A percentile compares a stretch with the other conserved stretches of the same genome.
These are phyloP conservation scores for Cadophora malorum DNA, from an alignment of 2,329 filamentous ascomycete genomes.

Conservation along the genomic window DNA sequence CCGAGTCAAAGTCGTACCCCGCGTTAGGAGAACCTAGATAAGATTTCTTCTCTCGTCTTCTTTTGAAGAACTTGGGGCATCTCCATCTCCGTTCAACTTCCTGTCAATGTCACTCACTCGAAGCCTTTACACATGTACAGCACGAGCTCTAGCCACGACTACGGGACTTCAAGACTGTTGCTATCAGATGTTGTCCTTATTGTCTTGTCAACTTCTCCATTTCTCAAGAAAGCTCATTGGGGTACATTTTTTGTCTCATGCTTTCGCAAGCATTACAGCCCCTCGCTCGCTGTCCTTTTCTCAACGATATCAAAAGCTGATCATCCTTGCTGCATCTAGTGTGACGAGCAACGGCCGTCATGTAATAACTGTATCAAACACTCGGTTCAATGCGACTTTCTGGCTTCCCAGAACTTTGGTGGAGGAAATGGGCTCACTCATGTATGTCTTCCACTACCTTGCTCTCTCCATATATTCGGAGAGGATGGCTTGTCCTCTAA, in stretches of 20 bases:
- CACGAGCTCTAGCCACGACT: not conserved
- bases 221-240: not conserved
- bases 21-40: not conserved
- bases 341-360: constrained; percentile 49
- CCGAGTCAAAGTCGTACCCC: not conserved
- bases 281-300: not conserved
- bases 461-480: too few species aligned
- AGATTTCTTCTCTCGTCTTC: not conserved
- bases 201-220: not conserved
- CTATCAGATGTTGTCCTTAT: not conserved
- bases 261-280: not conserved
- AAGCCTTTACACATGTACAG: not conserved
- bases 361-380: constrained; percentile 52
- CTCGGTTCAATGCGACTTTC: constrained; percentile 49
- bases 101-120: not conserved
- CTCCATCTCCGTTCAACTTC: not conserved
- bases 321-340: constrained; percentile 40
- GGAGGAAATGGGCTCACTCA: constrained; percentile 20
- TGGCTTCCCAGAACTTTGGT: constrained; percentile 31
- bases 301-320: not conserved
- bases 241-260: not conserved
- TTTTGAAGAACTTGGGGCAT: not conserved
- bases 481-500: too few species aligned
- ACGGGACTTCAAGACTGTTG: not conserved
- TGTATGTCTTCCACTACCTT: constrained; percentile 20